A percentile compares a stretch with the other conserved stretches of the same genome.
Evolutionary conservation across 2,329 filamentous ascomycete genomes (phyloP).

Genomic region (Chaetomium sp.): DNA sequence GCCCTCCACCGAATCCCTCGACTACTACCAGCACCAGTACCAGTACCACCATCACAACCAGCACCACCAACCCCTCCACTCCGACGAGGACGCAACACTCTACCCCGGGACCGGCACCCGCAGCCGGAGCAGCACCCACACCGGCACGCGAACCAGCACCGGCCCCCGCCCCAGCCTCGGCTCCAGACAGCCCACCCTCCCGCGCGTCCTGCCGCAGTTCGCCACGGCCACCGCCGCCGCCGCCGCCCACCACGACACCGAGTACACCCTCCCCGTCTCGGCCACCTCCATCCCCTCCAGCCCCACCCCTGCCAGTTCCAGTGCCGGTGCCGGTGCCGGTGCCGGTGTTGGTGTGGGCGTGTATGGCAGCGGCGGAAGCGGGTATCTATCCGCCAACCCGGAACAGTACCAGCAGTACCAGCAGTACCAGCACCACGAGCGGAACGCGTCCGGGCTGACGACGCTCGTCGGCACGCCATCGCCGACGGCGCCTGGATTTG

Average conservation of each 20-base stretch:
- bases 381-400: background rate
- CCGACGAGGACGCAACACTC: slow-evolving; percentile 8
- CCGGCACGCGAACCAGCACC: background rate
- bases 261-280: slow-evolving; percentile 16
- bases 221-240: slow-evolving; percentile 15
- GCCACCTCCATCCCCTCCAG: background rate
- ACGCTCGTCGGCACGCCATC: slow-evolving; percentile 22
- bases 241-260: slow-evolving; percentile 26
- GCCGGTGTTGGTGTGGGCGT: background rate
- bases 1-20: background rate
- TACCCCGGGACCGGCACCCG: background rate
- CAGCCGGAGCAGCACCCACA: background rate
- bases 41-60: slow-evolving; percentile 6
- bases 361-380: background rate
- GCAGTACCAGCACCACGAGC: slow-evolving; percentile 13
- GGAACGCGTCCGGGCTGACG: slow-evolving; percentile 28
- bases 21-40: background rate
- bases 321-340: background rate
- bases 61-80: slow-evolving; percentile 1
- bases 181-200: slow-evolving; percentile 24
- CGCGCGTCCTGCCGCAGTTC: slow-evolving; percentile 27
- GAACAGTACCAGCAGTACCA: background rate
- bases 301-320: background rate
- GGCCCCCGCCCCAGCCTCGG: background rate
- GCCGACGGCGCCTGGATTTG: background rate